Base-by-base conservation (phyloP, 2,329 filamentous ascomycete genomes). In the Aspergillus vadensis region DNA sequence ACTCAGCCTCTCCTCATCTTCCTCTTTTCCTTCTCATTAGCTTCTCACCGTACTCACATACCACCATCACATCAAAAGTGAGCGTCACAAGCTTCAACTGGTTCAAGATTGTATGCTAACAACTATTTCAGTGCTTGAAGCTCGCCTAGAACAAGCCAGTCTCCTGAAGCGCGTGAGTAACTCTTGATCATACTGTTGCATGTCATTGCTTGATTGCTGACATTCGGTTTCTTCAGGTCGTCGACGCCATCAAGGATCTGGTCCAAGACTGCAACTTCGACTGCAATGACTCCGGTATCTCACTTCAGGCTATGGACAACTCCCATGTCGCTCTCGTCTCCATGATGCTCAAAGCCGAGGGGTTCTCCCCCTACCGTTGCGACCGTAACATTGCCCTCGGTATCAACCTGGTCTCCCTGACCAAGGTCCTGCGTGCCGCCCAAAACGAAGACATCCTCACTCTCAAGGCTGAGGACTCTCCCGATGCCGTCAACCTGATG, bases 231-330 rank as follows among this genome's bases (percentile, higher is more conserved):
- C 19, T 52, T 17, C 69, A 97, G 92, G 91, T 98, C 65, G 93
- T 99, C 73, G 96, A 99, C 77, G 92, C 96, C 71, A 97, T 99
- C 88, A 98, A 97, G 82, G 95, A 99, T 74, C 88, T 99, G 55
- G 95, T 99, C 57, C 95, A 98, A 81, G 95, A 99, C 82, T 99
- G 95, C 88, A 99, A 99, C 83, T 99, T 99, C 82, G 95, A 99
- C 85, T 99, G 96, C 90, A 99, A 98, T 90, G 96, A 99, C 85
- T 94, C 92, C 58, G 95, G 95, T 65, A 95, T 99, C 74, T 93
- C 94, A 55, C 91, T 99, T 59, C 95, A 99, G 81, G 95, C 95
- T 74, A 99, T 99, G 96, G 95, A 99, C 85, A 99, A 98, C 87
- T 98, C 93, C 54, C 95, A 99, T 81, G 95, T 99, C 72, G 95